These are phyloP conservation scores for Diplocarpon rosae DNA, from an alignment of 2,329 filamentous ascomycete species.

Conservation along the genomic window DNA sequence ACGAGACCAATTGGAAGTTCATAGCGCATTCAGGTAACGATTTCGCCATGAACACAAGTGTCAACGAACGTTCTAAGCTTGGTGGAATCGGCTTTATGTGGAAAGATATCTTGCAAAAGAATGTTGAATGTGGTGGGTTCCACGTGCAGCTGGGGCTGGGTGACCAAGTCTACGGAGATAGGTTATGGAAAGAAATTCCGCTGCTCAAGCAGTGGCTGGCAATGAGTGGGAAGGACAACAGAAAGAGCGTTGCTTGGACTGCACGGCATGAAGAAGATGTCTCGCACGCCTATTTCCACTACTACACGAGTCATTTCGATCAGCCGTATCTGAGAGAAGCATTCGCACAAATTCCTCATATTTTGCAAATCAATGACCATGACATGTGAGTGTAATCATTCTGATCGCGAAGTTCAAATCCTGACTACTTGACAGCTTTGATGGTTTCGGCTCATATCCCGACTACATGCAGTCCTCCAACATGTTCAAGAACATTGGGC, in stretches of 20 bases:
- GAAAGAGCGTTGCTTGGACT: constrained; percentile 85
- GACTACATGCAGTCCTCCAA: constrained; percentile 97
- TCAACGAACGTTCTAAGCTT: constrained; percentile 73
- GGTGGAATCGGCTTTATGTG: constrained; percentile 94
- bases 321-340: constrained; percentile 90
- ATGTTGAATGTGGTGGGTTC: constrained; percentile 90
- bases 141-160: constrained; percentile 87
- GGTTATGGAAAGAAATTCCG: constrained; percentile 92
- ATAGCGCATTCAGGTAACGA: constrained; percentile 95
- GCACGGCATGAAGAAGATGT: constrained; percentile 93
- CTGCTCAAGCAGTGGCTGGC: constrained; percentile 90
- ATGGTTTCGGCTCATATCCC: constrained; percentile 93
- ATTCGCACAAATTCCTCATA: constrained; percentile 92
- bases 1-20: constrained; percentile 91
- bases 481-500: constrained; percentile 96
- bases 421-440: constrained; percentile 52
- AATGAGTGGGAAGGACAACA: constrained; percentile 84
- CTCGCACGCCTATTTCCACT: constrained; percentile 94
- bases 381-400: constrained; percentile 66
- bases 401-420: background rate
- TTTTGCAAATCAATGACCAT: constrained; percentile 89
- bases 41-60: constrained; percentile 77
- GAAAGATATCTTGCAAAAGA: constrained; percentile 97
- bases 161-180: constrained; percentile 90
- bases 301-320: constrained; percentile 97